Conservation (phyloP, 148 eudicot species). For the Cornus kousa region DNA sequence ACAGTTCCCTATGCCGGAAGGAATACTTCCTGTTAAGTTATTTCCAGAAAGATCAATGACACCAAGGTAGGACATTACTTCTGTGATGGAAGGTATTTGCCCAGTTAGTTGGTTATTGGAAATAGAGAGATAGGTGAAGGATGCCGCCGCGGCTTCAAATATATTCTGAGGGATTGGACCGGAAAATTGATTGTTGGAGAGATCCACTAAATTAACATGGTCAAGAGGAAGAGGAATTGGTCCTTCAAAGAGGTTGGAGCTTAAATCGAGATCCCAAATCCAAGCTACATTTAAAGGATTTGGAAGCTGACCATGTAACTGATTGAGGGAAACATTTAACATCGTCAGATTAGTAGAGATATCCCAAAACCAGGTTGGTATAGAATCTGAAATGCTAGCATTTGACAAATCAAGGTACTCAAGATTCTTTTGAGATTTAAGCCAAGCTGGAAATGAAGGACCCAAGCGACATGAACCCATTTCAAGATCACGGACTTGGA, state of each 20-base stretch:
- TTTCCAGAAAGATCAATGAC: conserved; percentile 24
- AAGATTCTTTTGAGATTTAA: conserved; percentile 20
- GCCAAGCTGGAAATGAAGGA: conserved; percentile 38
- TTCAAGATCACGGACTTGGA: conserved; percentile 24
- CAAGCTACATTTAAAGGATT: conserved; percentile 19
- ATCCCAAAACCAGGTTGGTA: conserved; percentile 41
- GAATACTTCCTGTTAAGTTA: conserved; percentile 27
- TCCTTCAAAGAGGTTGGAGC: conserved; percentile 38
- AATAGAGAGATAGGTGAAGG: conserved; percentile 28
- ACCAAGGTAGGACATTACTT: conserved; percentile 12
- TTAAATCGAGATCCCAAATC: conserved; percentile 31
- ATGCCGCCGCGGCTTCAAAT: conserved; percentile 12
- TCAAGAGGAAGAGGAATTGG: conserved; percentile 26
- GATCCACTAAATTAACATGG: conserved; percentile 24
- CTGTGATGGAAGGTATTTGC: conserved; percentile 18
- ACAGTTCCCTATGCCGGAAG: conserved; percentile 30
- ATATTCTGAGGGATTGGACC: conserved; percentile 29
- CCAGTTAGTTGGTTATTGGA: conserved; percentile 25
- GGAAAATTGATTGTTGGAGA: conserved; percentile 28
- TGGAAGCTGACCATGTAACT: conserved; percentile 27
- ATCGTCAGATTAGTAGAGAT: conserved; percentile 19
- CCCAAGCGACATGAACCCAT: conserved; percentile 34
- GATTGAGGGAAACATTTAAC: conserved; percentile 31
- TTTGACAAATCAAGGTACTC: conserved; percentile 21
- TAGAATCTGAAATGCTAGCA: conserved; percentile 22